A percentile compares a stretch with the other conserved stretches of the same genome.
Evolutionary conservation across 257 asterid genomes (phyloP).

Genomic region (Penstemon eatonii): DNA sequence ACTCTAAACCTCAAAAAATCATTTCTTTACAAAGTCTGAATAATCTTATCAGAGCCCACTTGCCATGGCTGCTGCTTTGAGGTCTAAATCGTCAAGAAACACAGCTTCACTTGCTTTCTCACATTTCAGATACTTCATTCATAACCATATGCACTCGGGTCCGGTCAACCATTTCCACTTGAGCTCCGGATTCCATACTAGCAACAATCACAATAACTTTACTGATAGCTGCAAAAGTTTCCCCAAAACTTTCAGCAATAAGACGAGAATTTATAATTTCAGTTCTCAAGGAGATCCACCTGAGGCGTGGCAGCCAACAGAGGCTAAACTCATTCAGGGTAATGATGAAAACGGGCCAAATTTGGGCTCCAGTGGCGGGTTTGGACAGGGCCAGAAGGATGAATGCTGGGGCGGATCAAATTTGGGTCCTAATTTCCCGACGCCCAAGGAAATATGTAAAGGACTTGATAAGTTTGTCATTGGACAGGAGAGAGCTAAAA

Average conservation of each 20-base stretch:
- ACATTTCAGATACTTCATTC: conserved; percentile 72
- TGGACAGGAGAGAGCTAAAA: conserved; percentile 96
- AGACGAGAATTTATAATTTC: conserved; percentile 36
- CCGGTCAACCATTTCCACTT: conserved; percentile 47
- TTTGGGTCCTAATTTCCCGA: conserved; percentile 73
- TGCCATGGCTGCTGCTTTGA: conserved; percentile 78
- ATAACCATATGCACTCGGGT: conserved; percentile 48
- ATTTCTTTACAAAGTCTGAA: neutral
- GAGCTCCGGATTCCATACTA: conserved; percentile 44
- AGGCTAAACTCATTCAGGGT: conserved; percentile 59
- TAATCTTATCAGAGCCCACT: neutral
- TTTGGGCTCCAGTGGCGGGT: conserved; percentile 61
- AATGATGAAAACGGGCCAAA: conserved; percentile 48
- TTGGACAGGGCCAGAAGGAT: conserved; percentile 52
- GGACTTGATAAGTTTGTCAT: conserved; percentile 97
- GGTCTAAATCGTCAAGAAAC: conserved; percentile 78
- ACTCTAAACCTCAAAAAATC: conserved; percentile 10
- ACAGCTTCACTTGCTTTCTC: conserved; percentile 63
- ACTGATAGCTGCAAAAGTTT: conserved; percentile 33
- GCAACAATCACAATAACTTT: conserved; percentile 16
- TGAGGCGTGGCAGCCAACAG: conserved; percentile 97
- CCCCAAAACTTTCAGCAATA: conserved; percentile 31
- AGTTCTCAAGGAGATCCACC: conserved; percentile 93
- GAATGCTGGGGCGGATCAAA: conserved; percentile 94
- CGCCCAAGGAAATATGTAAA: conserved; percentile 90